A percentile compares a stretch with the other conserved stretches of the same genome.
phyloP scores from a whole-genome alignment of 2,329 filamentous ascomycete species.

The Fusarium abutilonis region DNA sequence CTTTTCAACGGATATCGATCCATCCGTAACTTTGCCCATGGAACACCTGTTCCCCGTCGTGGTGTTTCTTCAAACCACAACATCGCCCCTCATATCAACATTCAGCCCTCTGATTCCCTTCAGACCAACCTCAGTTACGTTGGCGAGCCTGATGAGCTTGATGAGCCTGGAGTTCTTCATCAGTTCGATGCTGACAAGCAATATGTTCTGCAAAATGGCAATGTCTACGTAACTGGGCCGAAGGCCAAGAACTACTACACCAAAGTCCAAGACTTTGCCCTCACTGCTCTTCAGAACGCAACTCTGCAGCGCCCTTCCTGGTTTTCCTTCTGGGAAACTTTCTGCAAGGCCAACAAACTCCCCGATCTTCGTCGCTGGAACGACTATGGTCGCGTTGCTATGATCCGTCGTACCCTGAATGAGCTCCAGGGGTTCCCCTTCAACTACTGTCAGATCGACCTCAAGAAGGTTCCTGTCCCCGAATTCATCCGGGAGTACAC shows the following conservation, averaged over 20 bases:
- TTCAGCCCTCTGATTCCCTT: neutral
- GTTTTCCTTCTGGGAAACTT: neutral
- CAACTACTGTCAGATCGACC: neutral
- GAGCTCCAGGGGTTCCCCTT: slow-evolving; percentile 7
- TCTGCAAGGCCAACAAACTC: neutral
- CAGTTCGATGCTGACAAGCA: neutral
- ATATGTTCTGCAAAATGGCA: neutral
- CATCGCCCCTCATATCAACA: neutral
- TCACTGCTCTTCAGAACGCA: neutral
- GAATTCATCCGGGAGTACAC: neutral
- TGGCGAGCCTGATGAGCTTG: neutral
- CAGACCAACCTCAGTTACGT: too few species aligned
- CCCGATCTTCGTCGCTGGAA: neutral
- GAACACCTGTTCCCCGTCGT: neutral
- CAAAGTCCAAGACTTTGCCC: accelerated
- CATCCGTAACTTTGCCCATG: neutral
- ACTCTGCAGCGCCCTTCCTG: neutral
- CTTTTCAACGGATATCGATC: slow-evolving; percentile 12
- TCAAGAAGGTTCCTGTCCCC: neutral
- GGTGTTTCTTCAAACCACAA: neutral
- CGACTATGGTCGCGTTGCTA: neutral
- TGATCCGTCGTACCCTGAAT: slow-evolving; percentile 26
- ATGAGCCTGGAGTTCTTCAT: neutral
- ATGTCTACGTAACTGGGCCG: neutral
- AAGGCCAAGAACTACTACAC: too few species aligned